Evolutionary conservation across 2,329 filamentous ascomycete genomes (phyloP), one percentile per base, ranked within the genome.

Genomic region (Penicillium fuscoglaucum): DNA sequence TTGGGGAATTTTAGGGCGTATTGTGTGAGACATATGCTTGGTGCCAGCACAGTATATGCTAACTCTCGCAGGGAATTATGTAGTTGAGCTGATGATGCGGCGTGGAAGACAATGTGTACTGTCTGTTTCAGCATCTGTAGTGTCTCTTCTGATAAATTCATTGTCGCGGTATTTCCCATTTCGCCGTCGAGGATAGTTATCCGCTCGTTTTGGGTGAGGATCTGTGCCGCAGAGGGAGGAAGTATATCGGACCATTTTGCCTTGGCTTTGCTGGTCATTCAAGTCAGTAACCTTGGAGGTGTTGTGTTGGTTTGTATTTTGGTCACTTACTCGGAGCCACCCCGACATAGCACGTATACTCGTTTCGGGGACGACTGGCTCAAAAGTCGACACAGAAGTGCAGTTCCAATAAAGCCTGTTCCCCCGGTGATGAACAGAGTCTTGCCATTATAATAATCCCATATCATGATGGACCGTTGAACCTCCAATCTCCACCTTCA

Each of bases 361-460:
- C 60, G 62, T 21, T 62, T 52, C 8, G 65, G 65, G 1, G 55
- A 43, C 2, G 63, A 55, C 37, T 64, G 53, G 26, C 57, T 64
- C 26, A 68, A 52, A 15, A 68, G 60, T 17, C 67, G 59, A 10
- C 61, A 66, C 13, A 68, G 58, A 21, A 69, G 24, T 1, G 62
- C 55, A 2, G 67, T 69, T 13, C 67, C 67, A 35, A 69, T 52
- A 21, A 69, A 64, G 0, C 67, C 67, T 4, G 67, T 66, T 0
- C 62, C 67, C 0, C 66, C 66, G 0, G 67, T 69, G 15, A 69
- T 43, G 28, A 69, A 67, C 7, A 69, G 13, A 3, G 51, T 55
- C 33, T 68, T 69, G 15, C 52, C 65, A 29, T 64, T 37, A 55
- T 67, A 69, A 21, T 66, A 66, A 0, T 69, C 59, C 67, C 66